phyloP scores from a whole-genome alignment of 177 flowering plant genomes.

The Vitis hybrid region DNA sequence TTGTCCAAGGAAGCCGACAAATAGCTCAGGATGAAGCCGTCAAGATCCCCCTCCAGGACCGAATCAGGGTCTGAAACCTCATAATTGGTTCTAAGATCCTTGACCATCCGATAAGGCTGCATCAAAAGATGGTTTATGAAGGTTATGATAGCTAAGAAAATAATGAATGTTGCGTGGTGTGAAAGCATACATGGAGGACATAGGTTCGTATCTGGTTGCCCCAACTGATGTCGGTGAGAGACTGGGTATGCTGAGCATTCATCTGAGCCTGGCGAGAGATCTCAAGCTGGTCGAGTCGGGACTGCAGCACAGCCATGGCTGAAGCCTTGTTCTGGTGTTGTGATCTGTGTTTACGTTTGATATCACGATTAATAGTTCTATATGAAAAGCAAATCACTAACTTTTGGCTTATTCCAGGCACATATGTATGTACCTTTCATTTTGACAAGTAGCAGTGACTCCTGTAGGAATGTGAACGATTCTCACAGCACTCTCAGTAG shows the following conservation, averaged over 20 bases:
- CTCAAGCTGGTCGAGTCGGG: slow-evolving; percentile 93
- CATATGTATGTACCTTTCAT: slow-evolving; percentile 64
- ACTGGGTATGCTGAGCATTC: slow-evolving; percentile 87
- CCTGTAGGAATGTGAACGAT: slow-evolving; percentile 87
- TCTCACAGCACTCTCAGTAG: slow-evolving; percentile 83
- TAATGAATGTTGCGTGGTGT: background rate
- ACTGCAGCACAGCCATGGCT: slow-evolving; percentile 94
- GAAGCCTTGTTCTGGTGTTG: slow-evolving; percentile 90
- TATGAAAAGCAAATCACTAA: background rate
- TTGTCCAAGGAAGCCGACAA: slow-evolving; percentile 77
- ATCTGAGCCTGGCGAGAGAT: slow-evolving; percentile 89
- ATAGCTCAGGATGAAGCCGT: slow-evolving; percentile 82
- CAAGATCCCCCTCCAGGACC: slow-evolving; percentile 90
- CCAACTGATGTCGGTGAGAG: slow-evolving; percentile 87
- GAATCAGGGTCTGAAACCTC: slow-evolving; percentile 96
- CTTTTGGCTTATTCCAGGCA: background rate
- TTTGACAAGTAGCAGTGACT: slow-evolving; percentile 80
- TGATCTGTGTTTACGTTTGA: slow-evolving; percentile 52
- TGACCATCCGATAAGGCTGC: slow-evolving; percentile 96
- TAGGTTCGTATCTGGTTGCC: slow-evolving; percentile 94
- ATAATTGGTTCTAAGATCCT: slow-evolving; percentile 89
- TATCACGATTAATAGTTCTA: background rate
- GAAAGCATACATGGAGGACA: slow-evolving; percentile 77
- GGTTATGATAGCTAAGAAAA: background rate
- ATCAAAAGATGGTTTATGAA: slow-evolving; percentile 4